Percentiles rank a stretch among this genome's conserved stretches.
Evolutionary conservation across 2,329 filamentous ascomycete species (phyloP).

Genomic region (Penicillium sp.): DNA sequence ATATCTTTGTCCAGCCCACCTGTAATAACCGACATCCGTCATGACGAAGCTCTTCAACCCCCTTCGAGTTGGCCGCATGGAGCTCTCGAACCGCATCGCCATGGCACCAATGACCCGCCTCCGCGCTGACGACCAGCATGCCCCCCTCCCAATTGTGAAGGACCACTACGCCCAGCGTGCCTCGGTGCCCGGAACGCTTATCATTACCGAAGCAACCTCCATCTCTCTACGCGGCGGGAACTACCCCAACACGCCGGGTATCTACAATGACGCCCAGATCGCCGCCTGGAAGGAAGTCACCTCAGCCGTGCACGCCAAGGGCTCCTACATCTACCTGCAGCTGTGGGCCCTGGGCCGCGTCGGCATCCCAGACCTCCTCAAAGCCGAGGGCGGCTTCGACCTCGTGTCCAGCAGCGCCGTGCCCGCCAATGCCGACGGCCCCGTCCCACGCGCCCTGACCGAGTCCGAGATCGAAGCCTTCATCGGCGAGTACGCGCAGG

Average conservation of each 20-base stretch:
- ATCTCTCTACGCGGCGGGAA: conserved; percentile 49
- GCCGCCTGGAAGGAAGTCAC: conserved; percentile 60
- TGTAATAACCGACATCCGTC: conserved; percentile 2
- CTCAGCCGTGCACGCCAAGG: conserved; percentile 61
- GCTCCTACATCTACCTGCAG: conserved; percentile 60
- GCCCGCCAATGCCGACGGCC: conserved; percentile 14
- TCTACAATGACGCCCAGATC: conserved; percentile 57
- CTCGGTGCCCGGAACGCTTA: conserved; percentile 53
- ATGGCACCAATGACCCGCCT: conserved; percentile 60
- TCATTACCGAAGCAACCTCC: conserved; percentile 59
- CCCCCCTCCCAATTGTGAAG: conserved; percentile 44
- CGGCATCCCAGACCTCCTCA: conserved; percentile 39
- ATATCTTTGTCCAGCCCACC: background rate
- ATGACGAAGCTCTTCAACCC: conserved; percentile 38
- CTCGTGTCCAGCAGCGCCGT: conserved; percentile 26
- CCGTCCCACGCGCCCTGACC: conserved; percentile 31
- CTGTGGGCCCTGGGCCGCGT: conserved; percentile 61
- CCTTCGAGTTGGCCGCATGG: conserved; percentile 41
- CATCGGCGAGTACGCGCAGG: conserved; percentile 44
- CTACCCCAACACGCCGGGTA: conserved; percentile 55
- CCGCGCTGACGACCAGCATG: conserved; percentile 51
- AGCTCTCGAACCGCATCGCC: conserved; percentile 49
- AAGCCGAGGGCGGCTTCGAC: conserved; percentile 12
- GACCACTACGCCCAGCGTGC: conserved; percentile 57
- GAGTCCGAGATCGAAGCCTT: conserved; percentile 45